Evolutionary conservation across 2,329 filamentous ascomycete species (phyloP), one percentile per base, ranked within the genome.

Genomic region (Ophiostoma triangulosporum): DNA sequence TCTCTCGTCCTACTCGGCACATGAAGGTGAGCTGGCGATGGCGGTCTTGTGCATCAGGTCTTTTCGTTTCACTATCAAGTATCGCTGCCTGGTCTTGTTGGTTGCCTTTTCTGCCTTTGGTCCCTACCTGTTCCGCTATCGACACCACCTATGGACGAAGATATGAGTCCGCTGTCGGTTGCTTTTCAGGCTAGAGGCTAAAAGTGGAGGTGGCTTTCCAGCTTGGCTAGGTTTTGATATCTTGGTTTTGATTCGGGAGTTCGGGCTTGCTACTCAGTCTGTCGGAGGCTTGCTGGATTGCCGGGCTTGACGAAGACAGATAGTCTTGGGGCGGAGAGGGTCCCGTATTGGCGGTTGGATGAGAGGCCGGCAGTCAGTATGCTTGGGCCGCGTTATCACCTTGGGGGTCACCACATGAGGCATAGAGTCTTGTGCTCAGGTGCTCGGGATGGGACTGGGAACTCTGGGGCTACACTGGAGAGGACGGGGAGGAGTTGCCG

Each of bases 131-230:
- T 29, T 17, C 43, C 29, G 20, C 36, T 29, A 36, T 24, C 15
- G 57, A 48, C 55, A 57, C 56, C 56, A 55, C 57, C 40, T 64
- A 74, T 77, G 84, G 86, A 88, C 76, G 84, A 93, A 81, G 87
- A 93, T 87, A 91, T 73, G 87, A 93, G 86, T 88, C 86, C 85
- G 80, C 72, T 71, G 71, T 74, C 63, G 36, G 20, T 56, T 46
- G 20, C 24, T 7, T 17, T 35, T 17, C 15, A 20, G 43, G 43
- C 22, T 61, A 17, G 33, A 36, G 17, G 26, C 9, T 27, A 26
- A 38, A 15, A 22, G 11, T 36, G 22, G 40, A 56, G 56, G 35
- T 57, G 59, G 62, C 60, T 56, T 57, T 51, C n/a, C 15, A 15
- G 6, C 12, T 12, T 24, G 48, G 24, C 53, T 52, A 55, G 54